Evolutionary conservation across 2,329 filamentous ascomycete species (phyloP), one percentile per base, ranked within the genome.

Genomic region (Colletotrichum coccodes): DNA sequence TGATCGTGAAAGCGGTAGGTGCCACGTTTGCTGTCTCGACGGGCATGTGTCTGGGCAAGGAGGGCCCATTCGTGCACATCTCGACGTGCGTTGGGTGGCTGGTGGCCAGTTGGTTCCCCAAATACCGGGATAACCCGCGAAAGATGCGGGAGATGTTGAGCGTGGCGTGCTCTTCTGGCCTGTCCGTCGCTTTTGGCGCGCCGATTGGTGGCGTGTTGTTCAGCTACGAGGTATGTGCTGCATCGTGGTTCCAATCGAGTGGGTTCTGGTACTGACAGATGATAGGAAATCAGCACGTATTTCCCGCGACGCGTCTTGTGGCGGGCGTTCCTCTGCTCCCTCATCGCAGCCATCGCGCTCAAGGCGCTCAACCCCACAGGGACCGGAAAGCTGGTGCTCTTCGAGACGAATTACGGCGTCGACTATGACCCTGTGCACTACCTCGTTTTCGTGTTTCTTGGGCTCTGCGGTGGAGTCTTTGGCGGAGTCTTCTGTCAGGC

Each of bases 141-240:
- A 89, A 89, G 75, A 83, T 89, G 80, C 79, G 87, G 12, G 87
- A 90, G 75, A 83, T 90, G 74, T 79, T 90, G 12, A 86, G 85
- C 50, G 87, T 87, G 3, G 85, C 86, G 2, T 89, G 86, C 70
- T 86, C 87, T 0, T 80, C 86, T 14, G 89, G 88, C 2, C 76
- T 90, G 54, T 86, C 85, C 21, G 88, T 90, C 0, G 88, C 88
- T 0, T 90, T 90, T 71, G 88, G 88, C 6, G 88, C 88, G 23
- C 89, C 88, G 0, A 89, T 90, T 59, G 88, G 88, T 1, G 87
- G 87, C 9, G 87, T 90, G 0, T 77, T 90, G 4, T 90, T 90
- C 75, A 85, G 83, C 50, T 89, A 89, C 64, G 86, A 87, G 74
- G 47, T 66, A 76, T 77, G 56, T 34, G 14, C 16, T 28, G 9